These are phyloP conservation scores for Torrubiella hemipterigena DNA, from an alignment of 2,329 filamentous ascomycete species.

Conservation along the genomic window DNA sequence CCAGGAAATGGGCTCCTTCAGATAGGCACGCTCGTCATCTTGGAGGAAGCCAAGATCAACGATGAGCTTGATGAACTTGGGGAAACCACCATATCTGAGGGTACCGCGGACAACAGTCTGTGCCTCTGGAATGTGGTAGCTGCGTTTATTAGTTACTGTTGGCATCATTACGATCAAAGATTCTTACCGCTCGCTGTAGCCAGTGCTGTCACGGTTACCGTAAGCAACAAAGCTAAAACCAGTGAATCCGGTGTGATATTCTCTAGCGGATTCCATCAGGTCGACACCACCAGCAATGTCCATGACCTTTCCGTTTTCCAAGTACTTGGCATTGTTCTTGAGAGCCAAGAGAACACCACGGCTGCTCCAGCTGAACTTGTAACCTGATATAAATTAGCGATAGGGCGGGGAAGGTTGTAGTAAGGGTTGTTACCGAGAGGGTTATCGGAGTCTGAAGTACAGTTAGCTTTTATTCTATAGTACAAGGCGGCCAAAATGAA, in stretches of 20 bases:
- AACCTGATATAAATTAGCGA: too few relatives aligned
- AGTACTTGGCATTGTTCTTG: conserved; percentile 74
- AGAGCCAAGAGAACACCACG: conserved; percentile 82
- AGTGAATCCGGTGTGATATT: conserved; percentile 84
- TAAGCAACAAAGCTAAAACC: conserved; percentile 78
- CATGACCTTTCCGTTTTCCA: conserved; percentile 64
- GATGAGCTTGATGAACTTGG: conserved; percentile 75
- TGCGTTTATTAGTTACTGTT: neutral
- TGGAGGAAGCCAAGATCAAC: conserved; percentile 84
- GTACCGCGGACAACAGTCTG: conserved; percentile 77
- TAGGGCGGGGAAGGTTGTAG: too few relatives aligned
- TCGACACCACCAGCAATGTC: conserved; percentile 51
- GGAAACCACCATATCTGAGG: conserved; percentile 80
- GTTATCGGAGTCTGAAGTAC: conserved; percentile 75
- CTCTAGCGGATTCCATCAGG: conserved; percentile 76
- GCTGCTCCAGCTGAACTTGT: conserved; percentile 42
- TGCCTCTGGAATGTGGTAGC: conserved; percentile 81
- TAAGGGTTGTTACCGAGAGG: too few relatives aligned
- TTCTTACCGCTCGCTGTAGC: conserved; percentile 59
- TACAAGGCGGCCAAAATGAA: too few relatives aligned
- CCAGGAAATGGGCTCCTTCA: conserved; percentile 63
- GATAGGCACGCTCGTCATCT: conserved; percentile 52
- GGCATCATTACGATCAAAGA: too few relatives aligned
- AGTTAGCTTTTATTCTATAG: too few relatives aligned
- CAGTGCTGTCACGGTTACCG: conserved; percentile 81